Evolutionary conservation across 129 eudicot genomes (phyloP), one percentile per base, ranked within the genome.

Genomic region (Artemisia tridentata): DNA sequence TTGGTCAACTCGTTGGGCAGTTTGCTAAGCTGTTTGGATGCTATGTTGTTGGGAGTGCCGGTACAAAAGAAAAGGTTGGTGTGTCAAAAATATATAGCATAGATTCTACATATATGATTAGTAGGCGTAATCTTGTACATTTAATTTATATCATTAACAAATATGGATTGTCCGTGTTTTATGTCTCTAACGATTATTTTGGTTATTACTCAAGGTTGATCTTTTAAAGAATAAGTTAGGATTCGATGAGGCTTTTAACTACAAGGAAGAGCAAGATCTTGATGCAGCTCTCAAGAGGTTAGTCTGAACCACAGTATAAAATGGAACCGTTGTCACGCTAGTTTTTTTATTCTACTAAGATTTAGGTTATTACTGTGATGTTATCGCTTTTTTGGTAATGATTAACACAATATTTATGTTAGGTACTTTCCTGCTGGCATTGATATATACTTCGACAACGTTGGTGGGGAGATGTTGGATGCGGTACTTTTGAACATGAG

Each of bases 31-130:
- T 80, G 73, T 19, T 68, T 0, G 88, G 88, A 65, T 84, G 85
- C 38, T 80, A 80, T 59, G 85, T 84, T 20, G 85, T 84, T 18
- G 88, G 88, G 65, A 84, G 85, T 77, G 80, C 88, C 31, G 81
- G 88, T 46, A 73, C 80, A 50, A 21, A 77, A 8, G 82, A 84
- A 69, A 84, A 84, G 84, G 88, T 84, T 0, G 16, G 64, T n/a
- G 17, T 23, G 29, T 59, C 5, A 10, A 0, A 23, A 29, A 10
- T 29, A 29, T 29, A 3, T 29, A 29, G 34, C 34, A 29, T 29
- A 29, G 34, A 0, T 29, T 29, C 31, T 27, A 27, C 31, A 27
- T 29, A 29, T 29, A 29, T 29, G 34, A 29, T 29, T 4, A 0
- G 4, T 29, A 29, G 21, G 29, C 8, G 13, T 57, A 0, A 29